Evolutionary conservation across 2,329 filamentous ascomycete species (phyloP).

Genomic region (Exophiala viscosa): DNA sequence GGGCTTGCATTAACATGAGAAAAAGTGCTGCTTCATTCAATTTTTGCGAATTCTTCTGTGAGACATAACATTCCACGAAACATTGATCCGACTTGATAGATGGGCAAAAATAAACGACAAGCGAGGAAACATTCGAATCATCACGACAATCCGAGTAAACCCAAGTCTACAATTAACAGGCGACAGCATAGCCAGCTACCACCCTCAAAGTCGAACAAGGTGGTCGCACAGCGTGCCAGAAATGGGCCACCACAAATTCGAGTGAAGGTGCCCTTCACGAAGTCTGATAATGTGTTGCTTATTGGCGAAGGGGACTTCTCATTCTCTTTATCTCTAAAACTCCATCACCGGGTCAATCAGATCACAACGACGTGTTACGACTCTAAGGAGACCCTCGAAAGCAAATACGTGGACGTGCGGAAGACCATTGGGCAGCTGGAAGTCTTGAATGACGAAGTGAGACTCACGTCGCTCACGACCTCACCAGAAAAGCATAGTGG

Average conservation of each 20-base stretch:
- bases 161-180: conserved; percentile 9
- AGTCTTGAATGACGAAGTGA: neutral
- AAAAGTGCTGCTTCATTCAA: too few species aligned
- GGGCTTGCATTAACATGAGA: too few species aligned
- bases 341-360: conserved; percentile 38
- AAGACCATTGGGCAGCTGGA: conserved; percentile 12
- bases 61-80: neutral
- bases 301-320: conserved; percentile 50
- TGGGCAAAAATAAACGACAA: conserved; percentile 20
- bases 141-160: conserved; percentile 13
- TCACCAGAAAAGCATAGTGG: neutral
- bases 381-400: conserved; percentile 48
- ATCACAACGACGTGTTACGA: conserved; percentile 47
- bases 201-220: conserved; percentile 1
- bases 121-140: conserved; percentile 20
- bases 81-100: conserved; percentile 3
- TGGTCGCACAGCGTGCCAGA: neutral
- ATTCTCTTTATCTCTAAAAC: conserved; percentile 43
- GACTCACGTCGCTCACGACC: neutral
- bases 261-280: conserved; percentile 36
- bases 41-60: too few species aligned
- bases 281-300: conserved; percentile 41
- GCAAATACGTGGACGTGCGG: conserved; percentile 69
- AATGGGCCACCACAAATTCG: conserved; percentile 5
- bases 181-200: conserved; percentile 23